These are phyloP conservation scores for Exophiala dermatitidis DNA, from an alignment of 2,329 filamentous ascomycete genomes.

Conservation along the genomic window DNA sequence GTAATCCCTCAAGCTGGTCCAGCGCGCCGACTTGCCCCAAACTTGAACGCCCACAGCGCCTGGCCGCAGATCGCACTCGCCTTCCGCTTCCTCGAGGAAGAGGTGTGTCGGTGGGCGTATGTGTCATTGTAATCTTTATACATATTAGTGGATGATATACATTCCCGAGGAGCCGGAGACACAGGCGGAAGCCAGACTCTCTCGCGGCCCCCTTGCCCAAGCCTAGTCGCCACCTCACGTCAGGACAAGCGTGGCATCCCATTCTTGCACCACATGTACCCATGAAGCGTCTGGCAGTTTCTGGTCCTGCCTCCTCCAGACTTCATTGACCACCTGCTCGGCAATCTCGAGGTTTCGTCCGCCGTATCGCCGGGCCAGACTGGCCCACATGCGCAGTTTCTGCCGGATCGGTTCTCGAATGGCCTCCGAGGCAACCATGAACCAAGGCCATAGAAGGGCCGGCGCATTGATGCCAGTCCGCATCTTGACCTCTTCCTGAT, in stretches of 20 bases:
- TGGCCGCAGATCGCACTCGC: no score
- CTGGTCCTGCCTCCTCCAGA: constrained; percentile 5
- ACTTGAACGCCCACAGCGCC: no score
- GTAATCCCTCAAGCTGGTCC: no score
- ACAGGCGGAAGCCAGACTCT: no score
- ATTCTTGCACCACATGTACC: constrained; percentile 5
- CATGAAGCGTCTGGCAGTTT: neutral
- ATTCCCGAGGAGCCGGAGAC: no score
- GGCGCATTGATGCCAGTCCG: constrained; percentile 3
- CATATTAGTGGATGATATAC: no score
- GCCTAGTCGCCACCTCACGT: neutral
- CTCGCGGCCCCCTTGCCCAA: no score
- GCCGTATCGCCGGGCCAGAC: constrained; percentile 4
- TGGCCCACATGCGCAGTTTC: constrained; percentile 7
- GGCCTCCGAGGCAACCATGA: constrained; percentile 7
- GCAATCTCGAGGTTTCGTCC: constrained; percentile 7
- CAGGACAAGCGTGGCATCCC: constrained; percentile 6
- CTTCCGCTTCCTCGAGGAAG: no score
- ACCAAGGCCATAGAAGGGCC: constrained; percentile 8
- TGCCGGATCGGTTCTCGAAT: constrained; percentile 2
- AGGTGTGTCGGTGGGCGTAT: no score
- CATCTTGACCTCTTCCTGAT: constrained; percentile 5
- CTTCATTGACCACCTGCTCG: constrained; percentile 6
- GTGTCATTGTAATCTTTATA: no score
- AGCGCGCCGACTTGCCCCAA: no score